A percentile compares a stretch with the other conserved stretches of the same genome.
These are phyloP conservation scores for Corylus heterophylla DNA, from an alignment of 306 rosid species.

Conservation along the genomic window DNA sequence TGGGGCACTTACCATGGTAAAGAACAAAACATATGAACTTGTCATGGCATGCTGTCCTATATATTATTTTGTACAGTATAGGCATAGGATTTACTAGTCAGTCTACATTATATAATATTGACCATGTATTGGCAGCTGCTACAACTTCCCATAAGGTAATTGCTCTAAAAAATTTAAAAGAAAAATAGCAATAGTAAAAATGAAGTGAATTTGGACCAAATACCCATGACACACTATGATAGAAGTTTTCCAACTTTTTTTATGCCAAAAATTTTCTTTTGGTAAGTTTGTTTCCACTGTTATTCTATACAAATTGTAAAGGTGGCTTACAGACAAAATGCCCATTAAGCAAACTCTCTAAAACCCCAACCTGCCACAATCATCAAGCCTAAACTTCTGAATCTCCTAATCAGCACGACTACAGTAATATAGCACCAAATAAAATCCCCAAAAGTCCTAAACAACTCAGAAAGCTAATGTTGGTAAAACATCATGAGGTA, in stretches of 20 bases:
- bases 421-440: neutral
- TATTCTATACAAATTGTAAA: neutral
- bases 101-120: neutral
- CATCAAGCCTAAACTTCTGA: neutral
- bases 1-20: too few species aligned
- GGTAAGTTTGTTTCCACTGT: neutral
- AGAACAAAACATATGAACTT: too few species aligned
- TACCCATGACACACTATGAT: neutral
- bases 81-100: neutral
- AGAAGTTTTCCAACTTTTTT: neutral
- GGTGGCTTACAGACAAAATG: neutral
- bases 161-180: neutral
- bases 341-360: neutral
- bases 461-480: neutral
- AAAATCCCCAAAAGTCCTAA: neutral
- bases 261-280: neutral
- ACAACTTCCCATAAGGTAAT: neutral
- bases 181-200: neutral
- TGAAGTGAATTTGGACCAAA: neutral
- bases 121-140: neutral
- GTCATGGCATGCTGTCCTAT: neutral
- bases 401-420: neutral
- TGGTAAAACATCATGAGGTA: neutral
- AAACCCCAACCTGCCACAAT: neutral
- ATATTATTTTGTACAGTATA: neutral